Evolutionary conservation across 108 stramenopile species (phyloP).

Genomic region (Aureococcus anophagefferens): DNA sequence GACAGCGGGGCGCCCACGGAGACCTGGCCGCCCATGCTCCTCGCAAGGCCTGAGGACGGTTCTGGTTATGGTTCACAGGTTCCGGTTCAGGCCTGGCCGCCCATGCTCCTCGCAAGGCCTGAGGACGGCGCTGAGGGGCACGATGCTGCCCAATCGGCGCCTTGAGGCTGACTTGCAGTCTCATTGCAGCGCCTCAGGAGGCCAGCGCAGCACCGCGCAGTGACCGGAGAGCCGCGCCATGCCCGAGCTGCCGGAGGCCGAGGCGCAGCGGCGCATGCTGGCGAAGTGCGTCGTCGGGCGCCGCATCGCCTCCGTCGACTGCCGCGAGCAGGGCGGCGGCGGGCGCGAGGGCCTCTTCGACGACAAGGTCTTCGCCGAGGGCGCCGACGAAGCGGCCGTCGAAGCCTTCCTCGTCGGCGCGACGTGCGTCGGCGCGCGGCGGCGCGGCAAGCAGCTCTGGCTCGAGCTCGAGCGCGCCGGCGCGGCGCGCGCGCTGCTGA

Average conservation of each 20-base stretch:
- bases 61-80: too few species aligned
- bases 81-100: too few species aligned
- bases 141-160: too few species aligned
- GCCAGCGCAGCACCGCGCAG: too few species aligned
- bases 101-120: too few species aligned
- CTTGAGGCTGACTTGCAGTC: too few species aligned
- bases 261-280: not conserved
- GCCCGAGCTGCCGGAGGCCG: slow-evolving; percentile 6
- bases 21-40: too few species aligned
- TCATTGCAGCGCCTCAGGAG: too few species aligned
- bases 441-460: slow-evolving; percentile 13
- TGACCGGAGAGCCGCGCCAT: too few species aligned
- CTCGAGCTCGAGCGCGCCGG: not conserved
- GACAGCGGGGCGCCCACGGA: too few species aligned
- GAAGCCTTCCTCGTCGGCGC: not conserved
- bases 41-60: too few species aligned
- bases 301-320: not conserved
- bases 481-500: not conserved
- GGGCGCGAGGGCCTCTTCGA: slow-evolving; percentile 4
- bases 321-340: slow-evolving; percentile 3
- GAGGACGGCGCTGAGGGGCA: too few species aligned
- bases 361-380: not conserved
- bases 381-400: not conserved
- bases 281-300: not conserved
- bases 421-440: not conserved